Conservation (phyloP, 176 grass and related monocot genomes). For the Oryza coarctata region DNA sequence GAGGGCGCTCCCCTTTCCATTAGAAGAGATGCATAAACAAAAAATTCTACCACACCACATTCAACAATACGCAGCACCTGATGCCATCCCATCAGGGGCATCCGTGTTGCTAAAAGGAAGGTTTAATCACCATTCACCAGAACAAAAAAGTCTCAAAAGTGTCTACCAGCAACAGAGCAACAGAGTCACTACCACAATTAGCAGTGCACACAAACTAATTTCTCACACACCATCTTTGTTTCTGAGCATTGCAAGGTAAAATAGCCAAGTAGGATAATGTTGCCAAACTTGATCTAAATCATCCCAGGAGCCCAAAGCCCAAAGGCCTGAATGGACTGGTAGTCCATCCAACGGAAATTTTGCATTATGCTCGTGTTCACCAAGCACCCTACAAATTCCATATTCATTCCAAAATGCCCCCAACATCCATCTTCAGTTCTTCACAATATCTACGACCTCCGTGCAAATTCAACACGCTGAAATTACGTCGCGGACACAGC, state of each 20-base stretch:
- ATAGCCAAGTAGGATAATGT: background rate
- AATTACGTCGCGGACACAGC: background rate
- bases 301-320: background rate
- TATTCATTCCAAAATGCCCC: background rate
- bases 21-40: background rate
- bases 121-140: background rate
- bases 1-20: background rate
- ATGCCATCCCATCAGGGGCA: background rate
- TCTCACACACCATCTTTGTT: background rate
- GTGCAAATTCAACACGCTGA: background rate
- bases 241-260: background rate
- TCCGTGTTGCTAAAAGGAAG: background rate
- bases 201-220: background rate
- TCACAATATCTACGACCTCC: background rate
- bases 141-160: background rate
- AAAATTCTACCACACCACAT: background rate
- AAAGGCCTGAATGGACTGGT: background rate
- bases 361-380: background rate
- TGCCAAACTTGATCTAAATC: background rate
- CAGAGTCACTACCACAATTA: background rate
- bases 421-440: conserved; percentile 3
- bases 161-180: background rate
- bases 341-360: conserved; percentile 12
- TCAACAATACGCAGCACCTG: background rate
- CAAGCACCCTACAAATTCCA: background rate